Conservation (phyloP, 495 filamentous ascomycete species). For the Hypoxylon intermedium region DNA sequence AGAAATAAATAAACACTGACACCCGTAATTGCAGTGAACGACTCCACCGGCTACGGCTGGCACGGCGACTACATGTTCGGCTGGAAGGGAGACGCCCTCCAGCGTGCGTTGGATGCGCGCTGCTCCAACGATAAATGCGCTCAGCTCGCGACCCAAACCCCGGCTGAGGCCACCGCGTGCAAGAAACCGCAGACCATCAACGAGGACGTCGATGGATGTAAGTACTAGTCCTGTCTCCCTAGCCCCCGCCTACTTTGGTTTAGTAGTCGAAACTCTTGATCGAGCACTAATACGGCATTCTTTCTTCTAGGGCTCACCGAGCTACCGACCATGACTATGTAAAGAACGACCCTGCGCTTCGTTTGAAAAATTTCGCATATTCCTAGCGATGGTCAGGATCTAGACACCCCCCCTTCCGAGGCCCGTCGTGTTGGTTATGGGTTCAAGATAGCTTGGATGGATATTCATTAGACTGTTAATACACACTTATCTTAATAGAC, state of each 20-base stretch:
- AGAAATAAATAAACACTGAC: no score
- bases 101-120: conserved; percentile 48
- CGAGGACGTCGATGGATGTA: conserved; percentile 51
- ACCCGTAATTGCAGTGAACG: no score
- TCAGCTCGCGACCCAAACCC: conserved; percentile 45
- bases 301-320: conserved; percentile 27
- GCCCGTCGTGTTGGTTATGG: neutral
- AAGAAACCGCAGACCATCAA: conserved; percentile 45
- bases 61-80: conserved; percentile 57
- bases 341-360: neutral
- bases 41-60: conserved; percentile 47
- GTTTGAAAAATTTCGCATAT: conserved; percentile 6
- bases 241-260: neutral
- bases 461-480: conserved; percentile 15
- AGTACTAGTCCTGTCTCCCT: conserved; percentile 23
- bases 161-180: conserved; percentile 49
- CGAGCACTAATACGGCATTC: conserved; percentile 11
- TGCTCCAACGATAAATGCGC: conserved; percentile 44
- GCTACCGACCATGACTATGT: conserved; percentile 29
- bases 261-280: neutral
- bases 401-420: conserved; percentile 10
- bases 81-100: conserved; percentile 52
- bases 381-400: conserved; percentile 14
- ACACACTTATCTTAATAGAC: conserved; percentile 3
- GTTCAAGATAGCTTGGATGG: conserved; percentile 16